Conservation (phyloP, 345 rosid genomes). For the Camelina sativa region DNA sequence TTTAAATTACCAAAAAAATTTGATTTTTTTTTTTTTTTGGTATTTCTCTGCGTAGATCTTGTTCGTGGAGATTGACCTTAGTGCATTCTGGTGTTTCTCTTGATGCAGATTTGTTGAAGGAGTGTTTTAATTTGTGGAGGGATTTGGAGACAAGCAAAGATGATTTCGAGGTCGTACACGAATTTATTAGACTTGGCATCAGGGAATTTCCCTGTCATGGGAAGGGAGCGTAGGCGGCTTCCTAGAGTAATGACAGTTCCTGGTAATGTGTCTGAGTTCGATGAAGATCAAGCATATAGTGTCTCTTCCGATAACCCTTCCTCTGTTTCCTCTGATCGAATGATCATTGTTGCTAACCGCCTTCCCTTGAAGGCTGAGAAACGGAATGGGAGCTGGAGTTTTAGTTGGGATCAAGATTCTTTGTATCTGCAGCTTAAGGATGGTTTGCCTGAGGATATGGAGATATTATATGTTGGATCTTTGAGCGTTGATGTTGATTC, state of each 20-base stretch:
- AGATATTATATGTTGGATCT: slow-evolving; percentile 48
- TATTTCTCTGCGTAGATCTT: slow-evolving; percentile 33
- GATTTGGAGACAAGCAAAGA: slow-evolving; percentile 38
- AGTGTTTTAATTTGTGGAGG: slow-evolving; percentile 5
- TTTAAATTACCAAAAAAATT: neutral
- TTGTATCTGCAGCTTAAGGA: slow-evolving; percentile 48
- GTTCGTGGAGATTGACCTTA: slow-evolving; percentile 21
- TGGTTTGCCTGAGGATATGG: slow-evolving; percentile 53
- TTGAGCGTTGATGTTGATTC: slow-evolving; percentile 46
- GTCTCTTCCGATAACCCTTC: slow-evolving; percentile 48
- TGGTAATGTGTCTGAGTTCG: slow-evolving; percentile 46
- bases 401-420: slow-evolving; percentile 48
- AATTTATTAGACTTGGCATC: slow-evolving; percentile 46
- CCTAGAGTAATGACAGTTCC: slow-evolving; percentile 50
- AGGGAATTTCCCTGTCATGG: slow-evolving; percentile 53
- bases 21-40: neutral
- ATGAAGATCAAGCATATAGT: slow-evolving; percentile 48
- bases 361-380: slow-evolving; percentile 47
- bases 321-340: slow-evolving; percentile 45
- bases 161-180: slow-evolving; percentile 49
- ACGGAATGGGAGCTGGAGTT: slow-evolving; percentile 45
- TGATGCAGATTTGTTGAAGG: slow-evolving; percentile 37
- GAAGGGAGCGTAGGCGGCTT: slow-evolving; percentile 46
- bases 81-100: slow-evolving; percentile 14
- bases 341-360: slow-evolving; percentile 49